A percentile compares a stretch with the other conserved stretches of the same genome.
These are phyloP conservation scores for apple (Malus domestica) DNA, from an alignment of 306 rosid species.

Conservation along the genomic window DNA sequence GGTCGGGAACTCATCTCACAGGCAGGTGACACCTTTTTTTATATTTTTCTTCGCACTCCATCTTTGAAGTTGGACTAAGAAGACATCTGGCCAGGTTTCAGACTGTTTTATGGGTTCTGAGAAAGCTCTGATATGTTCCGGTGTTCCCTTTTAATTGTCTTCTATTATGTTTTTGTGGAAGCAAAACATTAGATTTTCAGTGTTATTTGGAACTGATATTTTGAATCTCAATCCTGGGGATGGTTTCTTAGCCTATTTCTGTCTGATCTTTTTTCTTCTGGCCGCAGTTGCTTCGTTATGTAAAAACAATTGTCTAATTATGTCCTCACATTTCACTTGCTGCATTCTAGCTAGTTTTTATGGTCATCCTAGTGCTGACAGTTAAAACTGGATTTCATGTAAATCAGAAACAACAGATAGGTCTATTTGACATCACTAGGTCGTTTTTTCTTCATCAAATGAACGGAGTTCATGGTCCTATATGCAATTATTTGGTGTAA, in stretches of 20 bases:
- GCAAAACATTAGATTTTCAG: no score
- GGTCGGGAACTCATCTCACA: slow-evolving; percentile 29
- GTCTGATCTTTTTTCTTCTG: no score
- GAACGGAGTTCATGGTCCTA: not conserved
- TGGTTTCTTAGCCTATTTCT: not conserved
- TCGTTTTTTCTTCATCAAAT: not conserved
- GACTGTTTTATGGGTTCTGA: not conserved
- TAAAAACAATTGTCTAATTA: not conserved
- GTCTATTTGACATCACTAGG: not conserved
- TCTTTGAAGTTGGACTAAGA: not conserved
- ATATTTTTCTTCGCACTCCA: not conserved
- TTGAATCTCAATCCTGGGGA: not conserved
- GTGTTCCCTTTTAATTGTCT: no score
- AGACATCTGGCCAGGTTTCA: not conserved
- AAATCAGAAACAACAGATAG: not conserved
- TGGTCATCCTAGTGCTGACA: not conserved
- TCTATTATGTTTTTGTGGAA: no score
- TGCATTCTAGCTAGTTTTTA: not conserved
- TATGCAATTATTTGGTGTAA: not conserved
- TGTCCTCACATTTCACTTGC: not conserved
- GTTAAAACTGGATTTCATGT: not conserved
- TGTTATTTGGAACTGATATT: not conserved
- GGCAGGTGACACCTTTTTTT: slow-evolving; percentile 18
- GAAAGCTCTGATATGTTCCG: not conserved
- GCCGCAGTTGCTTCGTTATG: not conserved